These are phyloP conservation scores for Solanum gandarillasii DNA, from an alignment of 257 asterid genomes.

Conservation along the genomic window DNA sequence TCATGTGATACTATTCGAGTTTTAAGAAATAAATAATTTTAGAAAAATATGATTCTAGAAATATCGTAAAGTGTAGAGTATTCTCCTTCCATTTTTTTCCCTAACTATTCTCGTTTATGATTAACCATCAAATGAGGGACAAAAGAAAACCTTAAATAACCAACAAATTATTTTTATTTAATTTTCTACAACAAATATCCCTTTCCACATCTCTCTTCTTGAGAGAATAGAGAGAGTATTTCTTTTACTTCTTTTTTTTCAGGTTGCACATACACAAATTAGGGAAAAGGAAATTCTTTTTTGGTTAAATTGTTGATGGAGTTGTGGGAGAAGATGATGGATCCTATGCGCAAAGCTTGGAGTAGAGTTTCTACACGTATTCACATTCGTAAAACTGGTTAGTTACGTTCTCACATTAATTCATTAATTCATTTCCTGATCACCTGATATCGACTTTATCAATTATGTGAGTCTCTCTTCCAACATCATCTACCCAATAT, in stretches of 20 bases:
- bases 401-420: neutral
- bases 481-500: neutral
- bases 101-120: neutral
- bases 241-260: neutral
- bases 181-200: neutral
- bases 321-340: conserved; percentile 33
- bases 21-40: too few relatives aligned
- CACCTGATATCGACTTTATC: neutral
- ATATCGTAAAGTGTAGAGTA: neutral
- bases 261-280: neutral
- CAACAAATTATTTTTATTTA: neutral
- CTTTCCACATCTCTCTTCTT: neutral
- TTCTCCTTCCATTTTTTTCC: neutral
- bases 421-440: neutral
- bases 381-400: conserved; percentile 37
- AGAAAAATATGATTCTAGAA: too few relatives aligned
- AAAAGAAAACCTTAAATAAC: neutral
- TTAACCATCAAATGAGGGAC: neutral
- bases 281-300: neutral
- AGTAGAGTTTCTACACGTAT: conserved; percentile 28
- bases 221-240: neutral
- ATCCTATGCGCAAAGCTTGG: conserved; percentile 45
- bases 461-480: neutral
- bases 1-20: too few relatives aligned
- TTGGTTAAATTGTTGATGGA: conserved; percentile 1